Base-by-base conservation (phyloP, 192 early-diverging fungal species). In the Coemansia sp. region DNA sequence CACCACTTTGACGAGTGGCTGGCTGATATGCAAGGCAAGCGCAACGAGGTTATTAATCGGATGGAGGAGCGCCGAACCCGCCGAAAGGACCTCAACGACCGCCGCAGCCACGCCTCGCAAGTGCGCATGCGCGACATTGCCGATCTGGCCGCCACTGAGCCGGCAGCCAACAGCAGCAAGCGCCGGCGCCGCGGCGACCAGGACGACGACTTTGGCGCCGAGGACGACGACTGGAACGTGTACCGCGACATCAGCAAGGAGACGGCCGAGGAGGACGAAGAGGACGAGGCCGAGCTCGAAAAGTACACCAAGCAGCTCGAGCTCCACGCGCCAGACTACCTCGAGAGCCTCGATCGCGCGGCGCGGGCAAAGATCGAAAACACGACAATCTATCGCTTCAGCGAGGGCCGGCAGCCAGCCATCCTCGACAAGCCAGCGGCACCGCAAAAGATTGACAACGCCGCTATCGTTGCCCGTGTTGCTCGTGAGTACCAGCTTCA, bases 201-300 rank as follows among this genome's bases (percentile, higher is more conserved):
- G 24, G 94, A 95, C 73, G 95, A 97, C 61, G 93, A 89, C 4
- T 97, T 97, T 85, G 95, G 95, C 20, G 90, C 89, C 6, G 92
- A 96, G 62, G 94, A 95, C 70, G 91, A 89, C 9, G 94, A 96
- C 76, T 97, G 95, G 95, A 87, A 88, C 71, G 86, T 97, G 39
- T 97, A 97, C 68, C 86, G 93, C 40, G 91, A 94, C 70, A 94
- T 97, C 47, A 94, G 92, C 72, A 91, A 94, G 42, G 87, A 88
- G 12, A 91, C 92, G 20, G 73, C 70, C n/a, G 94, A 94, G 45
- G 91, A 95, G 47, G 87, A 87, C 2, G 92, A 93, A 39, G 88
- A 91, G 41, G 93, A 94, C 31, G 83, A 88, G 31, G 77, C 86
- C 1, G 72, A 85, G 56, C 68, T 97, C 12, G 83, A 84, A 36